Conservation (phyloP, 192 early-diverging fungal genomes). For the Chytriomyces hyalinus region DNA sequence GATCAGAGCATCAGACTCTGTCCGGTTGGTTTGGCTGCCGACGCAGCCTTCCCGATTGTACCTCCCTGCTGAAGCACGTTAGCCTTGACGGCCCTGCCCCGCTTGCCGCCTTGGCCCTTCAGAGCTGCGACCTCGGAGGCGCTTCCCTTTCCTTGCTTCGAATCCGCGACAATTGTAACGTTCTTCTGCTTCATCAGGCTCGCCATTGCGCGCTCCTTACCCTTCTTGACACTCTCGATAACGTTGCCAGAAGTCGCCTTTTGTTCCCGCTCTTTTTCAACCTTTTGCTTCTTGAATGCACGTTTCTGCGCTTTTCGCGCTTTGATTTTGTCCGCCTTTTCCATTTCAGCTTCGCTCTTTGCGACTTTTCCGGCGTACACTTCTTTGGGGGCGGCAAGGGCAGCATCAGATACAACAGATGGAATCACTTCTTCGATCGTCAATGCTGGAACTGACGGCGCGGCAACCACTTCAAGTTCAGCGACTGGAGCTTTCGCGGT, state of each 20-base stretch:
- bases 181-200: slow-evolving; percentile 69
- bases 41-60: slow-evolving; percentile 42
- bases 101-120: slow-evolving; percentile 44
- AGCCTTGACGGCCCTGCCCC: slow-evolving; percentile 46
- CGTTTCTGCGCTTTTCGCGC: slow-evolving; percentile 72
- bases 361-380: slow-evolving; percentile 78
- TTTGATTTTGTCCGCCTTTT: slow-evolving; percentile 75
- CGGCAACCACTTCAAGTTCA: slow-evolving; percentile 73
- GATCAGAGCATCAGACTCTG: slow-evolving; percentile 30
- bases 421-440: slow-evolving; percentile 96
- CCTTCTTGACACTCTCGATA: slow-evolving; percentile 45
- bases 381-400: slow-evolving; percentile 87
- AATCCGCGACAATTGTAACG: slow-evolving; percentile 60
- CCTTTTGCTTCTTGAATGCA: slow-evolving; percentile 65
- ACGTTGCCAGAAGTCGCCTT: slow-evolving; percentile 53
- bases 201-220: slow-evolving; percentile 68
- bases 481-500: slow-evolving; percentile 76
- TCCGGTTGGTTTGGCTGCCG: not conserved
- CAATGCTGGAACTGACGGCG: slow-evolving; percentile 77
- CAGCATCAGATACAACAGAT: slow-evolving; percentile 78
- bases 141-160: slow-evolving; percentile 45
- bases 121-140: slow-evolving; percentile 29
- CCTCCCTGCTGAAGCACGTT: slow-evolving; percentile 52
- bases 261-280: slow-evolving; percentile 42
- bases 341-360: slow-evolving; percentile 81